Evolutionary conservation across 495 filamentous ascomycete genomes (phyloP).

Genomic region (Letharia lupina): DNA sequence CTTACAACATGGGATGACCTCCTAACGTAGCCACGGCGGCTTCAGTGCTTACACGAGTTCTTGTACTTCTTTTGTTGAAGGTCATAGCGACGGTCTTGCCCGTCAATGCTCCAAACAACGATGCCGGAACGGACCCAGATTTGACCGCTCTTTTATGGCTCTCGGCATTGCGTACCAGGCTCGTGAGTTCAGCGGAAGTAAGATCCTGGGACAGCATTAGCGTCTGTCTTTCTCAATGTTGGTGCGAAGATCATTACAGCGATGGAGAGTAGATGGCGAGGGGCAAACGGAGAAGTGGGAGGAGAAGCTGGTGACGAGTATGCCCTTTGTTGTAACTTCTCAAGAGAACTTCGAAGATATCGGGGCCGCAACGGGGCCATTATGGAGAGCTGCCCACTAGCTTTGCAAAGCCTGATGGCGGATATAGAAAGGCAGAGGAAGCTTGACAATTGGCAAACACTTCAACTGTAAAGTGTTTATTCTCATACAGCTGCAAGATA

Average conservation of each 20-base stretch:
- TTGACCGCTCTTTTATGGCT: constrained; percentile 71
- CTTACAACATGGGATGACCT: constrained; percentile 81
- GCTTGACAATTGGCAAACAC: neutral
- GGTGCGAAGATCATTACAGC: constrained; percentile 18
- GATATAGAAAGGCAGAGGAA: too few species aligned
- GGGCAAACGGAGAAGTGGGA: constrained; percentile 42
- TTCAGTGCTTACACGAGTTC: constrained; percentile 89
- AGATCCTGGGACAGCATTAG: constrained; percentile 47
- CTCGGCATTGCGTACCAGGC: constrained; percentile 71
- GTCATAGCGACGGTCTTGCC: constrained; percentile 88
- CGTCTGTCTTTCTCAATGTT: neutral
- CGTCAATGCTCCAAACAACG: constrained; percentile 46
- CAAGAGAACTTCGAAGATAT: constrained; percentile 7
- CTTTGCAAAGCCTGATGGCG: neutral
- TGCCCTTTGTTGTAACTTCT: constrained; percentile 6
- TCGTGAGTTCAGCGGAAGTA: constrained; percentile 65
- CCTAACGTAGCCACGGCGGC: constrained; percentile 72
- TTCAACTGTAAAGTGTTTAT: neutral
- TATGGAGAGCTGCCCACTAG: neutral
- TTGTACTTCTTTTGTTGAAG: constrained; percentile 90
- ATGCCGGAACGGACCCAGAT: constrained; percentile 52
- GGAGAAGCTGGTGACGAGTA: constrained; percentile 18
- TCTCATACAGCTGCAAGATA: neutral
- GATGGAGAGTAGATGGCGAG: constrained; percentile 84
- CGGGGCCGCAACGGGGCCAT: constrained; percentile 8